Percentiles rank a stretch among this genome's conserved stretches.
Evolutionary conservation across 805 yeast species (phyloP).

Genomic region (Ogataea methanolica): DNA sequence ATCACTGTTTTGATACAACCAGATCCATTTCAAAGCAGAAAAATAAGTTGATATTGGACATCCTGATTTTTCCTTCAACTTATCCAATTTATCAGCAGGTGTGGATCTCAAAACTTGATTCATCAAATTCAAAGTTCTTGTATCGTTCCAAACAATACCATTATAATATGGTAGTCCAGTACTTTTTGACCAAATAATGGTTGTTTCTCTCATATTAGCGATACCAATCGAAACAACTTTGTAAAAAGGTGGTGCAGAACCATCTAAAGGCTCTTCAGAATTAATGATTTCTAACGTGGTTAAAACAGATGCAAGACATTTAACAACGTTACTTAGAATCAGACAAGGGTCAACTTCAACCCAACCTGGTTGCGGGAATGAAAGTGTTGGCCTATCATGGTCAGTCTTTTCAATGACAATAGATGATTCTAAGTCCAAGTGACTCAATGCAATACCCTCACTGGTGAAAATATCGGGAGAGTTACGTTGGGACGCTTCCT

Average conservation of each 20-base stretch:
- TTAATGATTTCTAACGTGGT: conserved; percentile 53
- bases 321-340: conserved; percentile 72
- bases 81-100: conserved; percentile 50
- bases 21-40: conserved; percentile 82
- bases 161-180: conserved; percentile 81
- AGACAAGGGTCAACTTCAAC: conserved; percentile 89
- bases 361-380: conserved; percentile 86
- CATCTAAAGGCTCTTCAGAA: conserved; percentile 34
- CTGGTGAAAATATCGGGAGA: conserved; percentile 60
- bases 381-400: conserved; percentile 60
- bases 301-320: conserved; percentile 64
- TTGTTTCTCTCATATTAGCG: conserved; percentile 95
- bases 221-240: conserved; percentile 74
- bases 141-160: conserved; percentile 96
- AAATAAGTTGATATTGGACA: conserved; percentile 88
- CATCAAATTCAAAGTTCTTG: conserved; percentile 74
- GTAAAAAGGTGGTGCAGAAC: conserved; percentile 31
- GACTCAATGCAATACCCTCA: conserved; percentile 66
- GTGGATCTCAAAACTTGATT: conserved; percentile 52
- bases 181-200: conserved; percentile 77
- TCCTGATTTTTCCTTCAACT: conserved; percentile 66
- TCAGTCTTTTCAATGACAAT: conserved; percentile 48
- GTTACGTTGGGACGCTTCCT: conserved; percentile 33
- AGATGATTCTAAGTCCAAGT: conserved; percentile 41
- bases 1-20: conserved; percentile 82